These are phyloP conservation scores for Juncus inflexus DNA, from an alignment of 176 grass and related monocot species.

Conservation along the genomic window DNA sequence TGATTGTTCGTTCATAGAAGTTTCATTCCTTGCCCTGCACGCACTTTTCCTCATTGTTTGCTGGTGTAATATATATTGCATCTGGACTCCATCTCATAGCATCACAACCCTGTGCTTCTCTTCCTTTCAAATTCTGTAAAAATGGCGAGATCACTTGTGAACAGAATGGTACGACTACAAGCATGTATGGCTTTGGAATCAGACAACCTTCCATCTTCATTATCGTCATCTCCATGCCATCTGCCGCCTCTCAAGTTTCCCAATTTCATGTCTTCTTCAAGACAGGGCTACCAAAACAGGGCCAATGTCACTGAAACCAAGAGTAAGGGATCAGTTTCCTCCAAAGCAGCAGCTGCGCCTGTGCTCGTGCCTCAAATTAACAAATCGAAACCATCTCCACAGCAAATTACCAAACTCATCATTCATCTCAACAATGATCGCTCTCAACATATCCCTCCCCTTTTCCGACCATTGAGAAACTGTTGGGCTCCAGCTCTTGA, in stretches of 20 bases:
- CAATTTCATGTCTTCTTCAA: background rate
- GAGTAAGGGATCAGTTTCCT: constrained; percentile 15
- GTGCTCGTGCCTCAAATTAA: constrained; percentile 20
- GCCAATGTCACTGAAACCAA: constrained; percentile 9
- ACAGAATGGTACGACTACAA: constrained; percentile 22
- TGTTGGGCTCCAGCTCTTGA: constrained; percentile 36
- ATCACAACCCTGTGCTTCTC: too few species aligned
- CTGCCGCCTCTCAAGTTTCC: constrained; percentile 29
- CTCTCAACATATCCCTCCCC: background rate
- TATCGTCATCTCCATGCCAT: background rate
- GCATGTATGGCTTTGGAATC: constrained; percentile 3
- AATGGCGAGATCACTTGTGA: constrained; percentile 37
- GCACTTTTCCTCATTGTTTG: background rate
- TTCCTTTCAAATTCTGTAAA: background rate
- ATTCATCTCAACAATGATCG: constrained; percentile 2
- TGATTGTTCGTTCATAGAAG: background rate
- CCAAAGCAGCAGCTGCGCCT: constrained; percentile 12
- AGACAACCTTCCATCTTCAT: background rate
- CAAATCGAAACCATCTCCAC: background rate
- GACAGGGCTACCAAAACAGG: background rate
- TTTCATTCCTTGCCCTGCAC: background rate
- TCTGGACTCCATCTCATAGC: background rate
- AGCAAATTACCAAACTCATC: constrained; percentile 5
- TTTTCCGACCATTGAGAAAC: background rate
- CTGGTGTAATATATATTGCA: background rate